Evolutionary conservation across 495 filamentous ascomycete species (phyloP).

Genomic region (Penicillium antarcticum): DNA sequence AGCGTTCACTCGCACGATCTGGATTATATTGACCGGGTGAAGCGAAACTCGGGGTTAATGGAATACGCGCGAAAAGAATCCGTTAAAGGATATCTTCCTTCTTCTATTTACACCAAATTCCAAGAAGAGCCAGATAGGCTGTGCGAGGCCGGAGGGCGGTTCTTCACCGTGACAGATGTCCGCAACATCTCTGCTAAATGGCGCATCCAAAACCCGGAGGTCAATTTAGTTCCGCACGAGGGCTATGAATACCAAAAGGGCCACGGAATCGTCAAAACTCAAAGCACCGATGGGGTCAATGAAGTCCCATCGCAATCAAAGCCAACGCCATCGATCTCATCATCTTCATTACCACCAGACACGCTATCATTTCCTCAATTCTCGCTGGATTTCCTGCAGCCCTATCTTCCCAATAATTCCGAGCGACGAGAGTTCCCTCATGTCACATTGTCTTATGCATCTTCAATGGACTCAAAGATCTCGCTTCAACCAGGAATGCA

Average conservation of each 20-base stretch:
- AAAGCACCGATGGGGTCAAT: constrained; percentile 11
- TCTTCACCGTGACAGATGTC: constrained; percentile 49
- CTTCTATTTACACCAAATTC: constrained; percentile 51
- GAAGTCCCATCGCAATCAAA: constrained; percentile 11
- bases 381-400: constrained; percentile 42
- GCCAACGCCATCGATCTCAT: constrained; percentile 12
- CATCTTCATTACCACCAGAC: constrained; percentile 37
- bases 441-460: constrained; percentile 82
- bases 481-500: constrained; percentile 70
- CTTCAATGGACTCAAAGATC: constrained; percentile 81
- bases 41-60: constrained; percentile 52
- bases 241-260: constrained; percentile 53
- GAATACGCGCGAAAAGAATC: constrained; percentile 47
- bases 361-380: constrained; percentile 45
- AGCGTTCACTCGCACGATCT: constrained; percentile 47
- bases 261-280: constrained; percentile 43
- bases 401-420: constrained; percentile 41
- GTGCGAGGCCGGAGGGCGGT: constrained; percentile 46
- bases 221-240: constrained; percentile 44
- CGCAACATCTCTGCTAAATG: constrained; percentile 51
- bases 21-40: constrained; percentile 50
- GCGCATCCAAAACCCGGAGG: constrained; percentile 49
- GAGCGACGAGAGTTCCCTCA: constrained; percentile 38
- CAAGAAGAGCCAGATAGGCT: constrained; percentile 46
- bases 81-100: constrained; percentile 51